phyloP scores from a whole-genome alignment of 2,329 filamentous ascomycete species.

The Aspergillus pseudonomiae region DNA sequence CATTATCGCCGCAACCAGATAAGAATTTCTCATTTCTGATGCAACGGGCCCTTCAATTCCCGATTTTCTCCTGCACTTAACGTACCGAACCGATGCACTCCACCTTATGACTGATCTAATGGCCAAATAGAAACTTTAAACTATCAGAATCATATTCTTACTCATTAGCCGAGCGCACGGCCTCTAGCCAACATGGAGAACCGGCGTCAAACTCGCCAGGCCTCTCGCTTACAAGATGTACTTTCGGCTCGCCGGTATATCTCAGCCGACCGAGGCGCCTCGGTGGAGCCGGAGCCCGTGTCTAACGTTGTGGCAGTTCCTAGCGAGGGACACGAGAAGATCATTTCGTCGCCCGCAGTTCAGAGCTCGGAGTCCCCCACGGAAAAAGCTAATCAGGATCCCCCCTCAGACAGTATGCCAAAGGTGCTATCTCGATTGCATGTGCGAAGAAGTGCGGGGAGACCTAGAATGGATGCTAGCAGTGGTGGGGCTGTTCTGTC shows the following conservation, averaged over 20 bases:
- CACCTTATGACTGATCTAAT: neutral
- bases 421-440: neutral
- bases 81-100: neutral
- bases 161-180: neutral
- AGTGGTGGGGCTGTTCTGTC: slow-evolving; percentile 1
- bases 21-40: neutral
- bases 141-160: neutral
- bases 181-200: neutral
- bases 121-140: neutral
- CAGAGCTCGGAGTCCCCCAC: neutral
- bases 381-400: neutral
- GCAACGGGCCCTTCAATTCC: neutral
- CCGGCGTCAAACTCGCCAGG: neutral
- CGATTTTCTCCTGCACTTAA: neutral
- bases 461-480: neutral
- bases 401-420: neutral
- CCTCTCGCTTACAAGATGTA: neutral
- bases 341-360: too few species aligned
- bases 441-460: neutral
- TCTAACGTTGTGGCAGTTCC: too few species aligned
- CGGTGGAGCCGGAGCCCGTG: neutral
- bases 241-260: neutral
- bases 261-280: neutral
- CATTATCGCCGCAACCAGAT: neutral
- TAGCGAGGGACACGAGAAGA: neutral